Percentiles rank a stretch among this genome's conserved stretches.
Conservation (phyloP, 352 stramenopile species). For the Blastocystis sp. region DNA sequence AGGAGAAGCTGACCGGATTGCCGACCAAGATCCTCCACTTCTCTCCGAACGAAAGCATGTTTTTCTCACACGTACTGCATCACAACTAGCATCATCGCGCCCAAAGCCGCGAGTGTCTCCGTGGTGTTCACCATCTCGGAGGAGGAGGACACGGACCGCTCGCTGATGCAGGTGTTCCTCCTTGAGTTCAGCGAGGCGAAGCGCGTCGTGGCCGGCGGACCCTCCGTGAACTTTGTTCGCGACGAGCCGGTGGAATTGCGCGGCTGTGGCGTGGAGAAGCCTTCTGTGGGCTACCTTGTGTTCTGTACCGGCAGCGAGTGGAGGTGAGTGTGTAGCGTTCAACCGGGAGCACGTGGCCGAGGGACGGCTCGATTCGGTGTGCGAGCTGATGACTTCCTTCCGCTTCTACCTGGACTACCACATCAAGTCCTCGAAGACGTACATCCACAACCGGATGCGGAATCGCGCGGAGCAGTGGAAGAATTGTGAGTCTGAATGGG, state of each 20-base stretch:
- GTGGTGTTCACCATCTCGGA: slow-evolving; percentile 53
- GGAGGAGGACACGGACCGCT: slow-evolving; percentile 37
- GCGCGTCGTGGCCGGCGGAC: slow-evolving; percentile 19
- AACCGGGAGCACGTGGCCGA: slow-evolving; percentile 9
- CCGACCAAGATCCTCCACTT: slow-evolving; percentile 34
- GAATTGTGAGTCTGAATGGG: slow-evolving; percentile 1
- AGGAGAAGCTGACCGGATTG: background rate
- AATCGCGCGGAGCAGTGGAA: slow-evolving; percentile 51
- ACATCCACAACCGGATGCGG: slow-evolving; percentile 46
- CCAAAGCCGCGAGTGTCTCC: slow-evolving; percentile 28
- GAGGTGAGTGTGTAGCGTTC: slow-evolving; percentile 1
- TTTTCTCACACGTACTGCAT: background rate
- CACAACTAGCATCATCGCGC: slow-evolving; percentile 23
- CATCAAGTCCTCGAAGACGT: slow-evolving; percentile 50
- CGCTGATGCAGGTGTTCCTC: slow-evolving; percentile 57
- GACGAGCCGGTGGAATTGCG: slow-evolving; percentile 39
- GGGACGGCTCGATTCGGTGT: background rate
- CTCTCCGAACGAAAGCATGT: slow-evolving; percentile 33
- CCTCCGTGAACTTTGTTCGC: slow-evolving; percentile 21
- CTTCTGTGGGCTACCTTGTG: slow-evolving; percentile 26
- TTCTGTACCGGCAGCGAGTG: slow-evolving; percentile 3
- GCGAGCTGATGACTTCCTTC: slow-evolving; percentile 16
- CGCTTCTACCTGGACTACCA: slow-evolving; percentile 59
- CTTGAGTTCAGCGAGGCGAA: slow-evolving; percentile 58
- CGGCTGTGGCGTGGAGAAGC: slow-evolving; percentile 33